Evolutionary conservation across 2,329 filamentous ascomycete genomes (phyloP).

Genomic region (Aspergillus floridensis): DNA sequence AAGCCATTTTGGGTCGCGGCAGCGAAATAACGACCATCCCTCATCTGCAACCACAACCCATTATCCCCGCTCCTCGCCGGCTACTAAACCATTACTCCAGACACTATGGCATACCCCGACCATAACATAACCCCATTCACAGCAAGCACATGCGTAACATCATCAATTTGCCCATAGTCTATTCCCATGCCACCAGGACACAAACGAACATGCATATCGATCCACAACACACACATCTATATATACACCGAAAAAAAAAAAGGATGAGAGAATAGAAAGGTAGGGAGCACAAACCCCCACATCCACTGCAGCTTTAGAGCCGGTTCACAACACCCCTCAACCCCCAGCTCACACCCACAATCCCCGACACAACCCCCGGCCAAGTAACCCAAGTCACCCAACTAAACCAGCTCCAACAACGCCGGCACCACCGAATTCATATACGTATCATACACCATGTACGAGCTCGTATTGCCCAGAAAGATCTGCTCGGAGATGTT

Average conservation of each 20-base stretch:
- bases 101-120: no score
- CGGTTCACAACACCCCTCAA: no score
- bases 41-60: no score
- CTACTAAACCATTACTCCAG: no score
- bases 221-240: constrained; percentile 5
- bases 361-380: no score
- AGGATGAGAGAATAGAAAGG: neutral
- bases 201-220: neutral
- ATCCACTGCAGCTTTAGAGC: neutral
- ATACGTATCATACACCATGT: constrained; percentile 8
- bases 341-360: no score
- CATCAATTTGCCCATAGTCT: neutral
- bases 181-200: neutral
- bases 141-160: neutral
- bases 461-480: constrained; percentile 6
- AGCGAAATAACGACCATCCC: no score
- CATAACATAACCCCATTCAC: no score
- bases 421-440: neutral
- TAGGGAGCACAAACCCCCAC: neutral
- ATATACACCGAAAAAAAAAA: neutral
- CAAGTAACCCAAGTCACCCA: no score
- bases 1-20: no score
- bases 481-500: constrained; percentile 13
- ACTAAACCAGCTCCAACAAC: neutral
- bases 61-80: no score